Conservation (phyloP, 805 yeast species). For the Gaillardinia entomophila region DNA sequence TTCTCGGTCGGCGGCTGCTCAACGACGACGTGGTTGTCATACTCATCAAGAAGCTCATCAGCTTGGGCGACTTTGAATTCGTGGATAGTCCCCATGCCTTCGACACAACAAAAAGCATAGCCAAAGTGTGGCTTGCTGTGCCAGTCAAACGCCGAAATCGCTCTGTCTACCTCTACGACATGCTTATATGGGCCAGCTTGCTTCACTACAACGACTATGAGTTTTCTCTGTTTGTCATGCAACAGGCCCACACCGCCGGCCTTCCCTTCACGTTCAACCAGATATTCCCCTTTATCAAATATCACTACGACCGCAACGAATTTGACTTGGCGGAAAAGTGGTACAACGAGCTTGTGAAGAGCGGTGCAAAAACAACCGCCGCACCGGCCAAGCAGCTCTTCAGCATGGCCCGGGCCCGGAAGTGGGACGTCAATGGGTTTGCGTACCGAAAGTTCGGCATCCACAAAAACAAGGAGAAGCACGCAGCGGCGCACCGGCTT, state of each 20-base stretch:
- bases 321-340: conserved; percentile 27
- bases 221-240: conserved; percentile 27
- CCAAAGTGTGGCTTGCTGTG: conserved; percentile 15
- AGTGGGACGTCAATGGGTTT: conserved; percentile 32
- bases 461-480: conserved; percentile 15
- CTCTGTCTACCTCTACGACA: conserved; percentile 20
- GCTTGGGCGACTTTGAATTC: conserved; percentile 11
- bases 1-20: conserved; percentile 8
- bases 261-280: conserved; percentile 36
- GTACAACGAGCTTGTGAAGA: conserved; percentile 28
- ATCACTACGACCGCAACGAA: conserved; percentile 27
- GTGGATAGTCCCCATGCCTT: conserved; percentile 5
- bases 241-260: conserved; percentile 16
- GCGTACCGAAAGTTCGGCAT: conserved; percentile 20
- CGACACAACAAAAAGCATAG: conserved; percentile 21
- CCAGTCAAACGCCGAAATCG: conserved; percentile 8
- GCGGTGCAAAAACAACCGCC: conserved; percentile 25
- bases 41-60: conserved; percentile 17
- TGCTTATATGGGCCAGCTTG: conserved; percentile 26
- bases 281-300: conserved; percentile 31
- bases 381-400: conserved; percentile 21
- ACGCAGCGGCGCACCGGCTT: conserved; percentile 11
- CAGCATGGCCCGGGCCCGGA: conserved; percentile 26
- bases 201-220: conserved; percentile 25
- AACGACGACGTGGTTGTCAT: conserved; percentile 14